Percentiles rank a stretch among this genome's conserved stretches.
phyloP scores from a whole-genome alignment of 345 rosid species.

The Excoecaria agallocha region DNA sequence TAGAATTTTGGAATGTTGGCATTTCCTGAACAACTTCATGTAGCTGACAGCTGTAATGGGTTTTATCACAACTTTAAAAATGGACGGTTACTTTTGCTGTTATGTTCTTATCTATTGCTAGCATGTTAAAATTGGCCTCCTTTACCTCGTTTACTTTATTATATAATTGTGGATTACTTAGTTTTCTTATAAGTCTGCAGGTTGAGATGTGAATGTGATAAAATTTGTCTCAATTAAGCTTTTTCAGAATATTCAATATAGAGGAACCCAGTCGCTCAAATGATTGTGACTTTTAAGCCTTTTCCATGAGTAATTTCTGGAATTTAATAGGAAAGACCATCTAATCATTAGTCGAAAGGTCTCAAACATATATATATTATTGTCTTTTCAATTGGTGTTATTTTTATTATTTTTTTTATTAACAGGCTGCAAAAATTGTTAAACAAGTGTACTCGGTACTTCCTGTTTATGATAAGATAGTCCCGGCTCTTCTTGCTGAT shows the following conservation, averaged over 20 bases:
- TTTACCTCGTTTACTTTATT: not conserved
- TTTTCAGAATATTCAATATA: not conserved
- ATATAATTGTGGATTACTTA: not conserved
- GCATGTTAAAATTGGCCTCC: not conserved
- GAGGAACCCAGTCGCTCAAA: not conserved
- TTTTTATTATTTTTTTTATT: slow-evolving; percentile 11
- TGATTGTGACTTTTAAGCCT: not conserved
- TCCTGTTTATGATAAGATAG: slow-evolving; percentile 86
- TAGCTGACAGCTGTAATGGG: not conserved
- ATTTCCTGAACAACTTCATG: not conserved
- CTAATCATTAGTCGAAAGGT: not conserved
- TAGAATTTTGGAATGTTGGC: not conserved
- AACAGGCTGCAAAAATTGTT: slow-evolving; percentile 83
- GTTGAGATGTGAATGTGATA: not conserved
- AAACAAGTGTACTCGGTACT: slow-evolving; percentile 85
- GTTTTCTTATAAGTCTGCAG: not conserved
- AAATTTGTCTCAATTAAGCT: not conserved
- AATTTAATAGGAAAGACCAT: not conserved
- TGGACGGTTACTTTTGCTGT: not conserved
- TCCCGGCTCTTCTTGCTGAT: slow-evolving; percentile 68
- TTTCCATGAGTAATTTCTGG: not conserved
- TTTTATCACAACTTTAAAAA: not conserved
- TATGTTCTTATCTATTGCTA: not conserved
- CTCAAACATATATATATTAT: not conserved
- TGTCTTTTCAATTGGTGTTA: not conserved